Percentiles rank a stretch among this genome's conserved stretches.
phyloP scores from a whole-genome alignment of 176 grass and related monocot genomes.

The Musa schizocarpa region DNA sequence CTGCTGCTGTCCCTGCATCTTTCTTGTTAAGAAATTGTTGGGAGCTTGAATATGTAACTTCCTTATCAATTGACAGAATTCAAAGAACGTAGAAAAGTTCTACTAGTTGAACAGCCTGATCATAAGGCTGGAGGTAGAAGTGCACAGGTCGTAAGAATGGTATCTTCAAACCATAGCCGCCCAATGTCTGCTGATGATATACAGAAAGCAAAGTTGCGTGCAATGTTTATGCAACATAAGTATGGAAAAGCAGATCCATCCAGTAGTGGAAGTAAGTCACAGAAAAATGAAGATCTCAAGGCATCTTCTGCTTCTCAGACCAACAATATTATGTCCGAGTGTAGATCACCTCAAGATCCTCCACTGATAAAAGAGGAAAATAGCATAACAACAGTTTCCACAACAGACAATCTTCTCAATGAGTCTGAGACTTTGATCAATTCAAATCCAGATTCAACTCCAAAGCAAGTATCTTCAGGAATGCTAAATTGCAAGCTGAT shows the following conservation, averaged over 20 bases:
- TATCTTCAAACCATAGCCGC: slow-evolving; percentile 49
- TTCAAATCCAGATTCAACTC: slow-evolving; percentile 29
- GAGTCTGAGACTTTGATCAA: slow-evolving; percentile 21
- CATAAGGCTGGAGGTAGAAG: slow-evolving; percentile 49
- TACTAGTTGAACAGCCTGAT: slow-evolving; percentile 74
- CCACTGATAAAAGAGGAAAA: slow-evolving; percentile 21
- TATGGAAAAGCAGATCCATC: slow-evolving; percentile 57
- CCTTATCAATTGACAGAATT: slow-evolving; percentile 75
- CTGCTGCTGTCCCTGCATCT: not conserved
- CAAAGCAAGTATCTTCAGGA: slow-evolving; percentile 31
- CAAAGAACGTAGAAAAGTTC: slow-evolving; percentile 79
- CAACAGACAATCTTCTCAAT: slow-evolving; percentile 22
- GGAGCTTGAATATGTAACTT: slow-evolving; percentile 16
- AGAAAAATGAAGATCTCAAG: slow-evolving; percentile 26
- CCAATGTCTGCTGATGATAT: slow-evolving; percentile 97
- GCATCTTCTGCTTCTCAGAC: slow-evolving; percentile 14
- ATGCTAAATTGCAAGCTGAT: slow-evolving; percentile 61
- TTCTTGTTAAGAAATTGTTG: not conserved
- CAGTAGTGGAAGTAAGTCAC: slow-evolving; percentile 36
- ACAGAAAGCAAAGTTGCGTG: slow-evolving; percentile 94
- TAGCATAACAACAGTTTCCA: slow-evolving; percentile 24
- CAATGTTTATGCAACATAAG: slow-evolving; percentile 93
- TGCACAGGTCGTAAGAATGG: slow-evolving; percentile 37
- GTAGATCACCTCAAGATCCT: slow-evolving; percentile 15
- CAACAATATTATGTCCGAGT: slow-evolving; percentile 8